phyloP scores from a whole-genome alignment of 176 grass and related monocot species.

The Aechmea fasciata region DNA sequence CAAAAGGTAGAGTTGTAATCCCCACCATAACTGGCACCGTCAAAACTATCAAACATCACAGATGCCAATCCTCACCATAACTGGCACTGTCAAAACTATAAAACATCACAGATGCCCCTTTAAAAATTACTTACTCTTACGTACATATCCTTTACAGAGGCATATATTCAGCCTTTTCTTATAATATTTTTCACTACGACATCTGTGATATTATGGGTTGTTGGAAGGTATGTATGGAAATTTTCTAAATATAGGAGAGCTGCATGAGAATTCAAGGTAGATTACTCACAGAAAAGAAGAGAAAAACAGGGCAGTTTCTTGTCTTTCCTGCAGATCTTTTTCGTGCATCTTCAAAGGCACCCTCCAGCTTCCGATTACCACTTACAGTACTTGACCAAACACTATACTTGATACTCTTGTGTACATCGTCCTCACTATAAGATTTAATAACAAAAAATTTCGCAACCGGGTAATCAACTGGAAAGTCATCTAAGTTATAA shows the following conservation, averaged over 20 bases:
- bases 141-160: background rate
- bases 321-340: conserved; percentile 24
- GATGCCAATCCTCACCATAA: too few species aligned
- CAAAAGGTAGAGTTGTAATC: too few species aligned
- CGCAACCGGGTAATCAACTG: conserved; percentile 51
- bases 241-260: too few species aligned
- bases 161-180: background rate
- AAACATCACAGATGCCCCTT: too few species aligned
- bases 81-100: too few species aligned
- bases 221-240: too few species aligned
- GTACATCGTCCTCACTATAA: conserved; percentile 80
- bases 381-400: conserved; percentile 73
- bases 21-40: too few species aligned
- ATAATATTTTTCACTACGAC: background rate
- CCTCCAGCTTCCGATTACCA: conserved; percentile 57
- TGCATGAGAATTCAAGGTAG: background rate
- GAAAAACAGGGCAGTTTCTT: conserved; percentile 51
- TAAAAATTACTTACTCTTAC: too few species aligned
- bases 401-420: conserved; percentile 80
- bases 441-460: conserved; percentile 85
- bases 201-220: too few species aligned
- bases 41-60: too few species aligned
- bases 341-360: conserved; percentile 46
- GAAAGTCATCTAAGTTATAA: conserved; percentile 46
- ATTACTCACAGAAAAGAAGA: conserved; percentile 66